Percentiles rank a stretch among this genome's conserved stretches.
These are phyloP conservation scores for Fusarium chuoi DNA, from an alignment of 2,329 filamentous ascomycete genomes.

Conservation along the genomic window DNA sequence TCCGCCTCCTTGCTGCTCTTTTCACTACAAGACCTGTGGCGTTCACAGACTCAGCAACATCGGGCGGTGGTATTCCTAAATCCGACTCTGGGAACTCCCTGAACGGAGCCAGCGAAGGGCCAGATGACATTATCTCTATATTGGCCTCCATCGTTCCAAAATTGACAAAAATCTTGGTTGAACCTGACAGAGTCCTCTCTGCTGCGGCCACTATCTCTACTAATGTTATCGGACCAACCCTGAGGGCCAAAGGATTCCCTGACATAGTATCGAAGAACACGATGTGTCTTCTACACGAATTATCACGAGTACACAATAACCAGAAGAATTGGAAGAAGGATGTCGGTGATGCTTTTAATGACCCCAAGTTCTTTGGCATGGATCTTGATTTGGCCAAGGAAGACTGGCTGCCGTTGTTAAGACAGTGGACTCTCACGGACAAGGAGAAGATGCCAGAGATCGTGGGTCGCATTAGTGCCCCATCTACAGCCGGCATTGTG, in stretches of 20 bases:
- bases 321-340: constrained; percentile 96
- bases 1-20: constrained; percentile 88
- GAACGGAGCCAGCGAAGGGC: constrained; percentile 56
- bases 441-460: constrained; percentile 90
- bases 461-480: constrained; percentile 79
- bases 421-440: constrained; percentile 85
- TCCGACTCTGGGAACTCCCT: constrained; percentile 50
- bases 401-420: constrained; percentile 85
- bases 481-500: constrained; percentile 93
- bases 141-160: constrained; percentile 82
- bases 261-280: constrained; percentile 80
- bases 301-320: constrained; percentile 80
- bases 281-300: constrained; percentile 78
- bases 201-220: constrained; percentile 84
- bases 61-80: constrained; percentile 50
- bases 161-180: constrained; percentile 83
- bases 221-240: constrained; percentile 81
- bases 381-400: constrained; percentile 71
- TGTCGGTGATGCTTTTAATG: constrained; percentile 90
- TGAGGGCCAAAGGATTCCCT: constrained; percentile 88
- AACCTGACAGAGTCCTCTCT: constrained; percentile 82
- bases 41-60: constrained; percentile 66
- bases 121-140: constrained; percentile 83
- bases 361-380: constrained; percentile 84
- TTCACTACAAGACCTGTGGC: constrained; percentile 89